Percentiles rank a stretch among this genome's conserved stretches.
Evolutionary conservation across 2,329 filamentous ascomycete species (phyloP).

Genomic region (Pyricularia grisea): DNA sequence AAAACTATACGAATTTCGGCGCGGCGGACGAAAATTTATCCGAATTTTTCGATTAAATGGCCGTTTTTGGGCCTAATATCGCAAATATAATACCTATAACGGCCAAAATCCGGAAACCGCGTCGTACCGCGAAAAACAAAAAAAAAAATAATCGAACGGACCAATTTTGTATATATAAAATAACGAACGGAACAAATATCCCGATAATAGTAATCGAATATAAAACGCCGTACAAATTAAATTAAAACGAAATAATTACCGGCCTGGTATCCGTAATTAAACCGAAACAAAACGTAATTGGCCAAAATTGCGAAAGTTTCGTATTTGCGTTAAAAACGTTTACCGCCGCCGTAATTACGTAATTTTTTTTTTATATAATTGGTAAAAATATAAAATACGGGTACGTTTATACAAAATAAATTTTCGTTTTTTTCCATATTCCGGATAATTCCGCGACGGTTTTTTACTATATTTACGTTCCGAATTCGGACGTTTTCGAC

Average conservation of each 20-base stretch:
- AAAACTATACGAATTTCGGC: constrained; percentile 25
- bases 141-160: constrained; percentile 21
- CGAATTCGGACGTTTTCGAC: constrained; percentile 22
- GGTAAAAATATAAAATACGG: constrained; percentile 24
- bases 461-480: constrained; percentile 22
- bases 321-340: constrained; percentile 20
- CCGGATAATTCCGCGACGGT: constrained; percentile 20
- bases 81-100: constrained; percentile 5
- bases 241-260: constrained; percentile 18
- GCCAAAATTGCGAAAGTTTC: constrained; percentile 20
- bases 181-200: constrained; percentile 12
- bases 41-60: constrained; percentile 15
- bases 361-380: constrained; percentile 30
- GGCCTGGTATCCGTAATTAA: constrained; percentile 24
- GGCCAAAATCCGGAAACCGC: constrained; percentile 5
- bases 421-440: constrained; percentile 25
- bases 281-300: constrained; percentile 22
- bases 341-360: constrained; percentile 24
- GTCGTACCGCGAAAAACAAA: constrained; percentile 10
- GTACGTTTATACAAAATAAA: constrained; percentile 24
- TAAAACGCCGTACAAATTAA: constrained; percentile 28
- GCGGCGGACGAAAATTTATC: constrained; percentile 13
- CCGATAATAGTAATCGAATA: constrained; percentile 25
- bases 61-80: constrained; percentile 7
- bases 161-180: constrained; percentile 21